Evolutionary conservation across 148 eudicot species (phyloP).

Genomic region (Limonium bicolor): DNA sequence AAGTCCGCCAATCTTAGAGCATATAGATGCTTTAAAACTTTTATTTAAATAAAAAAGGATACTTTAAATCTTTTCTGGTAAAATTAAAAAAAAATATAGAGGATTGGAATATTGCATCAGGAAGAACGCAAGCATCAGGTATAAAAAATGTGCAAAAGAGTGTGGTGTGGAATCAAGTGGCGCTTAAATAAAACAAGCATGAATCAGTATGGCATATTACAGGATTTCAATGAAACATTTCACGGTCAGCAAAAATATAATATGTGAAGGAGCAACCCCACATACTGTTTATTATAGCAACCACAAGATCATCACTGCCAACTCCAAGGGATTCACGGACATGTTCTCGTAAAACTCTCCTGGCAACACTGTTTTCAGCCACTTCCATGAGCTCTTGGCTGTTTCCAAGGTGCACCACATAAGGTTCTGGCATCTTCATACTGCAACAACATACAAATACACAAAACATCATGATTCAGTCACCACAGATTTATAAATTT

Average conservation of each 20-base stretch:
- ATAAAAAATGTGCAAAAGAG: neutral
- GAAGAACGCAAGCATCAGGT: no score
- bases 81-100: no score
- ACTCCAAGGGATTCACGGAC: constrained; percentile 89
- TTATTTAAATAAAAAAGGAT: no score
- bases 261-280: neutral
- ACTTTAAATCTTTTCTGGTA: no score
- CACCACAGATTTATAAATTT: no score
- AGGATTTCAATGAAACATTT: neutral
- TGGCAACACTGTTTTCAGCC: constrained; percentile 82
- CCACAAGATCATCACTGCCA: constrained; percentile 76
- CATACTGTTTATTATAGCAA: constrained; percentile 86
- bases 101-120: no score
- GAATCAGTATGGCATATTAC: neutral
- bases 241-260: neutral
- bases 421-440: constrained; percentile 85
- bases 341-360: constrained; percentile 83
- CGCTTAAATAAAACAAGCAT: neutral
- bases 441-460: constrained; percentile 21
- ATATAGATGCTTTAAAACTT: no score
- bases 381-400: constrained; percentile 96
- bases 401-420: constrained; percentile 98
- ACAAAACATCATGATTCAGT: no score
- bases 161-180: neutral
- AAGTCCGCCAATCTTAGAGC: no score